Evolutionary conservation across 2,329 filamentous ascomycete species (phyloP), one percentile per base, ranked within the genome.

Genomic region (Anthostomella pinea): DNA sequence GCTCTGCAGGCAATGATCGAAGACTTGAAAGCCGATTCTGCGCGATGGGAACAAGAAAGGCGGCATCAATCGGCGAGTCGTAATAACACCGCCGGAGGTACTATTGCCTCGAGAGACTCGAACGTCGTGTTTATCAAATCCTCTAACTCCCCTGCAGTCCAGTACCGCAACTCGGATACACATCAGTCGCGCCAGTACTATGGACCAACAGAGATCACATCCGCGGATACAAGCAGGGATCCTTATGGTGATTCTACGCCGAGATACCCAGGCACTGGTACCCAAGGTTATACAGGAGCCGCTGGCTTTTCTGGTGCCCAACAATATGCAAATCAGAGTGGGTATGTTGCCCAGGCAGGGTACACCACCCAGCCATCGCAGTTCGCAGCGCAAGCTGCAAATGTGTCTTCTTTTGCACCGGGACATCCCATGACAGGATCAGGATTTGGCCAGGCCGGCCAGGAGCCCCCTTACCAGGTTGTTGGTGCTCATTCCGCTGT

Each of bases 1-100:
- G 21, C 17, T 13, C 14, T 23, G n/a, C 48, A 80, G 76, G 75
- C 76, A 39, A 80, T 80, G 76, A 80, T 80, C 35, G 74, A 77
- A 57, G 75, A 79, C 50, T 63, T 80, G 39, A 80, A 80, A 53
- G 73, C 71, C 58, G 76, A 80, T 59, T 80, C 76, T 48, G 72
- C 74, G 44, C 71, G 75, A 43, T 80, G 76, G 76, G 75, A 79
- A 52, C 70, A 70, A 59, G 76, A 80, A 63, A 70, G 75, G 58
- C 70, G 75, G 56, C 71, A 70, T 53, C 73, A 72, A 60, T 73
- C 67, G 49, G 69, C 66, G 59, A 57, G 49, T 44, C 71, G 71
- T 55, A 71, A 66, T 58, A 72, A 66, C 51, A 64, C 68, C 56
- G 61, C 67, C 61, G 73, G 75, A 79, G 75, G 75, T 79, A 79